Base-by-base conservation (phyloP, 1,139 yeast genomes). In the Sporopachydermia cereana region DNA sequence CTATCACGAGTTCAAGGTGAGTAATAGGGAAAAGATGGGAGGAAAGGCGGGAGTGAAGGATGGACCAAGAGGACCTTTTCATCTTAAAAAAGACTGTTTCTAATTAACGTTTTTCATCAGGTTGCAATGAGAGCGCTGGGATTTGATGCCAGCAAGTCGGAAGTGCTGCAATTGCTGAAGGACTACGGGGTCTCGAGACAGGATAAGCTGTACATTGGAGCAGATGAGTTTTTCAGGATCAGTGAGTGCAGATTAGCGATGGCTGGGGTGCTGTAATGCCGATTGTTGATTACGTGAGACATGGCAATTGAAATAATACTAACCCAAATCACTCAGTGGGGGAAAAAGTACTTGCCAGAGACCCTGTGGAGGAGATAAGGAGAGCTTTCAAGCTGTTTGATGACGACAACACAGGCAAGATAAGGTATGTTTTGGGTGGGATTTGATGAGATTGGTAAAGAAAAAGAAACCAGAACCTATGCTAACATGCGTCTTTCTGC, bases 81-180 rank as follows among this genome's bases (percentile, higher is more conserved):
- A 21, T 3, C 17, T 25, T 42, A 3, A 36, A 16, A 5, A n/a
- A 3, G 20, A 22, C 21, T 29, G 18, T 31, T 23, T 43, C 20
- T 29, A 23, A 14, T 18, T 24, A 22, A n/a, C 2, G 14, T 36
- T 4, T 20, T 12, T 41, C 36, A 43, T 14, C 22, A 57, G 60
- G 85, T 89, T 17, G 97, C 98, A 0, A 79, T 91, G 68, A 67
- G 95, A 50, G 98, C 98, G 0, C 69, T 93, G 43, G 98, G 98
- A 1, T 93, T 93, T 57, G 96, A 89, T 44, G 71, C 84, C 54
- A 65, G 79, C 41, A 89, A 89, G 58, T 69, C 81, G 46, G 93
- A 88, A 54, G 89, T 91, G 2, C 68, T 89, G 52, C 82, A 82
- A 49, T 75, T 89, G 30, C 78, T 93, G 48, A 82, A 79, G 47